Evolutionary conservation across 208 protist genomes (phyloP).

Genomic region (Crithidia expoeki): DNA sequence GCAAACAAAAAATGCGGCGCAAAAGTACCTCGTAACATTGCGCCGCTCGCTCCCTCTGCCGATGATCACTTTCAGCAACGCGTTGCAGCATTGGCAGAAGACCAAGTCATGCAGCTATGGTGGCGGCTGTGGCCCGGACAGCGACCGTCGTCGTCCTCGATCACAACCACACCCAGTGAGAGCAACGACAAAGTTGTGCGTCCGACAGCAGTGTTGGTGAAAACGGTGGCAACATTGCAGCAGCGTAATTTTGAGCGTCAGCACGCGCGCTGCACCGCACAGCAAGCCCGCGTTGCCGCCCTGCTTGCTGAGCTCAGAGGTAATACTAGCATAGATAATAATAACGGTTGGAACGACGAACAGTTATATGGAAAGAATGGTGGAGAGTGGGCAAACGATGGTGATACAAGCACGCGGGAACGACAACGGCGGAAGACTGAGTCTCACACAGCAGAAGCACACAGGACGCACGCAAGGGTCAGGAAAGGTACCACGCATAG

Average conservation of each 20-base stretch:
- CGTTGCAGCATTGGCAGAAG: not conserved
- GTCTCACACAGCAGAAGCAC: no score
- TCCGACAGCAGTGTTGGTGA: constrained; percentile 22
- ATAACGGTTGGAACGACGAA: not conserved
- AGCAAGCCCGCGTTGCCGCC: not conserved
- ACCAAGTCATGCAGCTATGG: constrained; percentile 21
- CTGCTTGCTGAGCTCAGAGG: not conserved
- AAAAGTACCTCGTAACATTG: no score
- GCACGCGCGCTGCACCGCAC: not conserved
- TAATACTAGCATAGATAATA: not conserved
- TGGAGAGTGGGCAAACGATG: not conserved
- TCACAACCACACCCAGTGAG: not conserved
- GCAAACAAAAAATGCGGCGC: no score
- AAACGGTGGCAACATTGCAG: constrained; percentile 6
- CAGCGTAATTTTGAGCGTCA: constrained; percentile 20
- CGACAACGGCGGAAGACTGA: not conserved
- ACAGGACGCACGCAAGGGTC: not conserved
- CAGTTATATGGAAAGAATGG: not conserved
- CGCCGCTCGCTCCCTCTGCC: no score
- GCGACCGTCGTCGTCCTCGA: not conserved
- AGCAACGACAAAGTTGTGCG: not conserved
- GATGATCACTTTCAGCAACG: no score
- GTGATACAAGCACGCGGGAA: not conserved
- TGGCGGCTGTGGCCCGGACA: constrained; percentile 22
- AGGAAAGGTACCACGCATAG: not conserved